A percentile compares a stretch with the other conserved stretches of the same genome.
Evolutionary conservation across 192 early-diverging fungal genomes (phyloP).

Genomic region (Lunasporangiospora selenospora): DNA sequence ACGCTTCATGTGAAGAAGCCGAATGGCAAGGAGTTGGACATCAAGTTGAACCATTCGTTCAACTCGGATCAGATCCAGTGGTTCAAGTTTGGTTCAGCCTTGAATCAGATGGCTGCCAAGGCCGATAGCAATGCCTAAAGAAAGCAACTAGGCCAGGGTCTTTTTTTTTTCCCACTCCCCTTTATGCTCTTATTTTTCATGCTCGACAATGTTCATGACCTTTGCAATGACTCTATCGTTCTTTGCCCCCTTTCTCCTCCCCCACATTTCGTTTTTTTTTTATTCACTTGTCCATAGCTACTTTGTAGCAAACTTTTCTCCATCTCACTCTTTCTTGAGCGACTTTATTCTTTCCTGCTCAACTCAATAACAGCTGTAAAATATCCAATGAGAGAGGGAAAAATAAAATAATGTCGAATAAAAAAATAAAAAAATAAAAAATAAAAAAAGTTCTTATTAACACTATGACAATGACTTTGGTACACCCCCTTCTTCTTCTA

Average conservation of each 20-base stretch:
- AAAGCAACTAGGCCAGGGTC: not conserved
- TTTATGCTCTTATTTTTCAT: not conserved
- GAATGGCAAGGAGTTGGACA: slow-evolving; percentile 72
- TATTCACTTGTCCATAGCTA: not conserved
- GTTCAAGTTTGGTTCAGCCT: slow-evolving; percentile 92
- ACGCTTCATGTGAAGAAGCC: slow-evolving; percentile 81
- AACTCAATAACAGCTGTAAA: not conserved
- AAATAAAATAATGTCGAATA: slow-evolving; percentile 11
- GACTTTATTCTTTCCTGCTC: not conserved
- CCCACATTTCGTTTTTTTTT: not conserved
- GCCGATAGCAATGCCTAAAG: too few species aligned
- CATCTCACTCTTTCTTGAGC: not conserved
- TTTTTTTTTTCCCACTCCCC: not conserved
- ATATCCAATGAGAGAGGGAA: not conserved
- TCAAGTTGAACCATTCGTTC: slow-evolving; percentile 91
- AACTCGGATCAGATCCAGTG: slow-evolving; percentile 95
- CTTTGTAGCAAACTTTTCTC: not conserved
- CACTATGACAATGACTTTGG: too few species aligned
- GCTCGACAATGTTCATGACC: not conserved
- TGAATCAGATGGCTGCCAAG: slow-evolving; percentile 72
- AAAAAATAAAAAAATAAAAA: not conserved
- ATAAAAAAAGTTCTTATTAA: not conserved
- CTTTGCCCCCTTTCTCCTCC: not conserved
- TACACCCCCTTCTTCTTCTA: not conserved
- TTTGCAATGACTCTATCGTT: not conserved